Base-by-base conservation (phyloP, 2,329 filamentous ascomycete genomes). In the Lizonia empirigonia region DNA sequence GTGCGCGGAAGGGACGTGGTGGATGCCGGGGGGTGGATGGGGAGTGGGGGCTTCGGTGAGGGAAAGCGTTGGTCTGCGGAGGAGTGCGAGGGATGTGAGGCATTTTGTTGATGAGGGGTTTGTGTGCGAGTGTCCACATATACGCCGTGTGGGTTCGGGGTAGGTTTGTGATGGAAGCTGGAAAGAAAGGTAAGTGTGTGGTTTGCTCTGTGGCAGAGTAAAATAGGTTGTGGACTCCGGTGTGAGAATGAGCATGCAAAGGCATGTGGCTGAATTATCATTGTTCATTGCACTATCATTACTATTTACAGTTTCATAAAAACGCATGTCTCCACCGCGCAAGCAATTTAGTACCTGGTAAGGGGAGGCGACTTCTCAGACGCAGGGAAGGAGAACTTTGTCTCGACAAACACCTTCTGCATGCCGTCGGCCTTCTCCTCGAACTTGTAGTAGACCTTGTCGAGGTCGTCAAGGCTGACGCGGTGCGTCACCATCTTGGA, bases 401-500 rank as follows among this genome's bases (percentile, higher is more conserved):
- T 87, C 75, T 84, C 71, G 9, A 85, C 79, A 68, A 81, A 95
- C 1, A 94, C 82, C 80, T 96, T 95, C 73, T 95, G 90, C 80
- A 95, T 89, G 3, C 78, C 77, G 62, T 90, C 86, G 53, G 88
- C 80, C 65, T 78, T 80, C 60, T 92, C 88, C 55, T 93, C 88
- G 3, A 95, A 79, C 23, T 82, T 80, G 44, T 77, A 74, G 68
- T 81, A 81, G n/a, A 80, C 77, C 67, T 78, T 78, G 58, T 75
- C 78, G 15, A 81, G 59, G 46, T 80, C 78, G 30, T 78, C 77
- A 7, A 80, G 65, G 15, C 72, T 63, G 12, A 91, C 83, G 10
- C 90, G 85, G 71, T 95, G 90, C 7, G 86, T 88, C 1, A 95
- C 78, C 89, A 95, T 95, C 69, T 89, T 85, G 27, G 87, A 73